Evolutionary conservation across 495 filamentous ascomycete species (phyloP), one percentile per base, ranked within the genome.

Genomic region (Xylaria scruposa): DNA sequence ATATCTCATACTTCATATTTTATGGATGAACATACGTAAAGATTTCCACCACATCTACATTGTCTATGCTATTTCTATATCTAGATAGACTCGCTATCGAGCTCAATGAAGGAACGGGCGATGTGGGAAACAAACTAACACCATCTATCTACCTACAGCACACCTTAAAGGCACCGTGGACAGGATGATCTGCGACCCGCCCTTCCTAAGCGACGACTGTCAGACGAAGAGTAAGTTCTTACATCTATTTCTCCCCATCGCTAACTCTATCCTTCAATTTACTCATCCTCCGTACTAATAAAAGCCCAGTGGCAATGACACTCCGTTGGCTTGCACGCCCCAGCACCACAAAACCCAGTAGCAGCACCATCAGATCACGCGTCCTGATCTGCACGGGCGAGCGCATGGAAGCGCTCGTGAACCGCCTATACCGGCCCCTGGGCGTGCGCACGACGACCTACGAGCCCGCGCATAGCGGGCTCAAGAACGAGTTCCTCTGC

Each of bases 401-500:
- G 81, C 83, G 87, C 47, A 89, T 92, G 89, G 82, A 84, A 47
- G n/a, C 70, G 2, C 78, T 90, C 7, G 77, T 90, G 10, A 79
- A 74, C 62, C 85, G 85, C 71, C 77, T 91, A 8, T 90, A 90
- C 76, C 73, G 77, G 13, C 72, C 82, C 24, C 78, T 84, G 33
- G 87, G 87, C 1, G 74, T 87, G 10, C 74, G 72, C 42, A 89
- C 87, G 21, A 93, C 91, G 21, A 85, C 83, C 19, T 89, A 87
- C 75, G 86, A 91, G 70, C 89, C 89, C 0, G 77, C 82, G 68
- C 93, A 95, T 77, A 89, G 90, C 68, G 89, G 88, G 15, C 79
- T 95, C 53, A 90, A 90, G 76, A 95, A 95, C 76, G 91, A 92
- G 82, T 95, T 94, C 76, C 83, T 87, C 72, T 94, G 92, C 78